Percentiles rank a stretch among this genome's conserved stretches.
Evolutionary conservation across 208 protist genomes (phyloP).

Genomic region (Angomonas deanei): DNA sequence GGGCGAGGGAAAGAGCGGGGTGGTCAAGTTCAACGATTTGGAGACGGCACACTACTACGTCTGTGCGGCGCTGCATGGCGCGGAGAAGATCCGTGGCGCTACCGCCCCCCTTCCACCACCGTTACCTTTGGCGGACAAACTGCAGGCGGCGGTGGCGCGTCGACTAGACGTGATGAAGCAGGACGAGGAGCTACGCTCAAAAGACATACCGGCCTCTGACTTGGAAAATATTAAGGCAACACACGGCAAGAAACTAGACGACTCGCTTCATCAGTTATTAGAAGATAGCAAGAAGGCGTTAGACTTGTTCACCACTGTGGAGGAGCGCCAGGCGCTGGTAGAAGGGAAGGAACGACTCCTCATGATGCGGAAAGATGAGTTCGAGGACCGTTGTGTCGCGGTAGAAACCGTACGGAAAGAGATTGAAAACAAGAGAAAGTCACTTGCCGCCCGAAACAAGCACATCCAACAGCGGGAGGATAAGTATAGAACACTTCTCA

Average conservation of each 20-base stretch:
- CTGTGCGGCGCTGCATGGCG: slow-evolving; percentile 8
- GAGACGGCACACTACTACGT: slow-evolving; percentile 33
- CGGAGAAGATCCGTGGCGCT: slow-evolving; percentile 10
- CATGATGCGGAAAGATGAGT: slow-evolving; percentile 30
- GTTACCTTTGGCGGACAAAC: slow-evolving; percentile 41
- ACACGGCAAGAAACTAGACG: slow-evolving; percentile 17
- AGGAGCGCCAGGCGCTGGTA: slow-evolving; percentile 40
- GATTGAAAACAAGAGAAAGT: slow-evolving; percentile 11
- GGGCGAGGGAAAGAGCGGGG: not conserved
- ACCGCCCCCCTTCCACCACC: slow-evolving; percentile 16
- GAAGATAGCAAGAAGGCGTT: slow-evolving; percentile 26
- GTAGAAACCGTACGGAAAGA: slow-evolving; percentile 31
- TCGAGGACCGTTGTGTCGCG: slow-evolving; percentile 40
- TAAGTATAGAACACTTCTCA: slow-evolving; percentile 25
- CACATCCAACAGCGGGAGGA: slow-evolving; percentile 33
- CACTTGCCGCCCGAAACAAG: slow-evolving; percentile 22
- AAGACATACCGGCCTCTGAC: slow-evolving; percentile 12
- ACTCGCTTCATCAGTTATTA: slow-evolving; percentile 17
- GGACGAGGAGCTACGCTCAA: slow-evolving; percentile 30
- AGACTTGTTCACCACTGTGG: slow-evolving; percentile 25
- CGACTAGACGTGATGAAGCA: slow-evolving; percentile 30
- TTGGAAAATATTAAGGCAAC: slow-evolving; percentile 25
- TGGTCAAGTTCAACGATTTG: slow-evolving; percentile 19
- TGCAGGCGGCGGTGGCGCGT: slow-evolving; percentile 18
- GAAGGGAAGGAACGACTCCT: slow-evolving; percentile 39